Evolutionary conservation across 495 filamentous ascomycete genomes (phyloP), one percentile per base, ranked within the genome.

Genomic region (Poronia punctata): DNA sequence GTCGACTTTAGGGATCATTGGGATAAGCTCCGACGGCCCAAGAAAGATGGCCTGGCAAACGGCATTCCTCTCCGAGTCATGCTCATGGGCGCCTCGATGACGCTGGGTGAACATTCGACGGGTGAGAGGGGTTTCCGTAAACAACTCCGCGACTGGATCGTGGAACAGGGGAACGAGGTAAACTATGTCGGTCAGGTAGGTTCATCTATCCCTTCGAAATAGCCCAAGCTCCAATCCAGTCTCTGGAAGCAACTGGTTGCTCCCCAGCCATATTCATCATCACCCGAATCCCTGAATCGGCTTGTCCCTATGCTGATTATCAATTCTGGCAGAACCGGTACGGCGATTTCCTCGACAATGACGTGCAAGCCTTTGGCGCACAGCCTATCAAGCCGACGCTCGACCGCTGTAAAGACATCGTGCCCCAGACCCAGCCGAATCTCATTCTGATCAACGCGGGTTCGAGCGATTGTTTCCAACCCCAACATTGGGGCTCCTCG

Each of bases 21-120:
- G 42, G 42, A 45, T 15, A 45, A 45, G 21, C 27, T 45, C 12
- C 35, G 35, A 8, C 34, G 28, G 1, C 42, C 42, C 12, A 37
- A 28, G 35, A 31, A 36, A 16, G 38, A 45, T 22, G 42, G 42
- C 21, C 38, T 58, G 10, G 54, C 54, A 1, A 52, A 53, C 22
- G 55, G 55, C n/a, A 53, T 58, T 18, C 54, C 57, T 8, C 60
- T 78, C 4, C 61, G 72, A 7, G 62, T 76, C 17, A 59, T 79
- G 55, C 71, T 74, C 17, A 62, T 78, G 16, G 76, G 76, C 18
- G 75, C 75, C 8, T 79, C 75, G 0, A 76, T 81, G 46, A 78
- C 75, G 3, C 59, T 63, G 29, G 77, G 77, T 16, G 70, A 67
- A 30, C 53, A 54, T 19, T 75, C 70, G 1, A 63, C 54, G 2